Base-by-base conservation (phyloP, 23 red algal species). In the Gracilariopsis chorda region DNA sequence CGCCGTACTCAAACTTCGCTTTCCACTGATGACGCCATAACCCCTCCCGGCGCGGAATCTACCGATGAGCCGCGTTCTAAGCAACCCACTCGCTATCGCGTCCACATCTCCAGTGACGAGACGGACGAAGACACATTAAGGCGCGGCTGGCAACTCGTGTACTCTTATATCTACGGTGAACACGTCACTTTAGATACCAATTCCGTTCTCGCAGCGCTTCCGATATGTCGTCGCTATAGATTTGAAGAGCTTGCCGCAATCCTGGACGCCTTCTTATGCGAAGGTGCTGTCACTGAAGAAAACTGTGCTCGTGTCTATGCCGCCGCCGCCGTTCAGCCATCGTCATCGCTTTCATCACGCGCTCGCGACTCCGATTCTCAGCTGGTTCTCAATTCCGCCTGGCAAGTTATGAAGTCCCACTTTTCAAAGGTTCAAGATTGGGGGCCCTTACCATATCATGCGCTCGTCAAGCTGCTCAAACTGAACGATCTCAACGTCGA, bases 401-500 rank as follows among this genome's bases (percentile, higher is more conserved):
- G 65, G 67, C 36, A 20, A 3, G 67, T 88, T 1, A 58, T 88
- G 46, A 88, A 88, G 84, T 29, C 68, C 12, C 33, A 30, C 48
- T 88, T 88, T 44, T 44, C 21, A 7, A 1, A 77, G 1, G 70
- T 88, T 7, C 19, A 13, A 8, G 58, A 88, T 5, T 88, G 84
- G 84, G 34, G 49, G 1, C 24, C 20, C n/a, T 35, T 88, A 5
- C 67, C 65, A 21, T 77, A 77, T 44, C 30, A 30, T 3, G 65
- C 64, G 45, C 64, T 88, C 19, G 84, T 88, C 6, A 32, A 46
- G 33, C 51, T 88, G 33, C 84, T 88, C 46, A 88, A 88, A 68
- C 68, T 88, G 19, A 88, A 88, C 41, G 84, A 88, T 51, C 57
- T 88, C 45, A 40, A 75, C 42, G 67, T 77, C 25, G 5, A 2